phyloP scores from a whole-genome alignment of 2,329 filamentous ascomycete species.

The Beauveria sp. region DNA sequence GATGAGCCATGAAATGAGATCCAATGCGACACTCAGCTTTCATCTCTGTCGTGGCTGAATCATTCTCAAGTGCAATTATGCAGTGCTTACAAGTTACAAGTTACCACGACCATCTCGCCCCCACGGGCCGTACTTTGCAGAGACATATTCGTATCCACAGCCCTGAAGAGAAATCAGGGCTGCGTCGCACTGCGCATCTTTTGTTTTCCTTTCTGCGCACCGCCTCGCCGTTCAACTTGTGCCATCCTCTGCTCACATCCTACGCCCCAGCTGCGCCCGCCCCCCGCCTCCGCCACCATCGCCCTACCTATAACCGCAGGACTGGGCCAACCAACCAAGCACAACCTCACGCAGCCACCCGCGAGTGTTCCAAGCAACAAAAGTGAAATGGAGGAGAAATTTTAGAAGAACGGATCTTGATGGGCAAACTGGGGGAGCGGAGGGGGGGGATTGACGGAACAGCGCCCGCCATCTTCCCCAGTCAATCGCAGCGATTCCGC shows the following conservation, averaged over 20 bases:
- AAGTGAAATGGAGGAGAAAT: too few relatives aligned
- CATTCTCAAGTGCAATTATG: background rate
- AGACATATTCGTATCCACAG: background rate
- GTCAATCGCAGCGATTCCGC: too few relatives aligned
- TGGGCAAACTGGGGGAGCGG: too few relatives aligned
- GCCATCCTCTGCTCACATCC: background rate
- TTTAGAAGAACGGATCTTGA: too few relatives aligned
- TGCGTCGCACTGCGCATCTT: background rate
- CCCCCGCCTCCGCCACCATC: background rate
- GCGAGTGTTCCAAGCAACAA: background rate
- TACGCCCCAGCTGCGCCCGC: background rate
- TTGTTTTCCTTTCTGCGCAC: background rate
- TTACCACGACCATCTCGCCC: background rate
- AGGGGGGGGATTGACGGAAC: too few relatives aligned
- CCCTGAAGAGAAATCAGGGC: background rate
- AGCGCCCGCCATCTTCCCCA: too few relatives aligned
- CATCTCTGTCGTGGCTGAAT: background rate
- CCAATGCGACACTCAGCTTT: background rate
- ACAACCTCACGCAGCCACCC: background rate
- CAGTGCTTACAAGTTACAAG: background rate
- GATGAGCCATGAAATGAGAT: background rate
- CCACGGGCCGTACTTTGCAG: background rate
- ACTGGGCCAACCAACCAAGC: background rate
- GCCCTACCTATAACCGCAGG: background rate
- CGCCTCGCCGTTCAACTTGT: background rate